Evolutionary conservation across 2,329 filamentous ascomycete genomes (phyloP).

Genomic region (Aspergillus clavatus): DNA sequence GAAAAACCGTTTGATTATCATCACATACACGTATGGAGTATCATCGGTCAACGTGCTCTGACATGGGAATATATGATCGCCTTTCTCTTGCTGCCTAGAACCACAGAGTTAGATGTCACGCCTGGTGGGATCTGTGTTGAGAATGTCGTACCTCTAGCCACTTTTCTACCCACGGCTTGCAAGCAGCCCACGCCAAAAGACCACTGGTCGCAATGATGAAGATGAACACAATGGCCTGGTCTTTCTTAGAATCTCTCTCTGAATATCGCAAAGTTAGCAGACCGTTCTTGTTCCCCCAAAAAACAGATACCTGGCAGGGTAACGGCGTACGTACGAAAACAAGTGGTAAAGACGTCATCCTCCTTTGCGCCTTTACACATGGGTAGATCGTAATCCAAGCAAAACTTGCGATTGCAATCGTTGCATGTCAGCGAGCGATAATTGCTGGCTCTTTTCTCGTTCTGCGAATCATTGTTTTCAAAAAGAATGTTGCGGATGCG

Average conservation of each 20-base stretch:
- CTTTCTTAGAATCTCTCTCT: constrained; percentile 64
- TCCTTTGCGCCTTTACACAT: constrained; percentile 59
- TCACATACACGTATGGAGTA: not conserved
- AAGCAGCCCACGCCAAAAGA: constrained; percentile 55
- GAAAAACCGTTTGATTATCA: constrained; percentile 1
- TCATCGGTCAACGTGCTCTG: constrained; percentile 25
- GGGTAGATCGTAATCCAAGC: constrained; percentile 57
- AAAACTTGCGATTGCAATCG: constrained; percentile 65
- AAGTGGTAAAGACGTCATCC: constrained; percentile 61
- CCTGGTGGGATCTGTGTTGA: constrained; percentile 3
- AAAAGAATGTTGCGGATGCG: constrained; percentile 13
- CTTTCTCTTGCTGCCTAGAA: constrained; percentile 45
- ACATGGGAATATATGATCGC: constrained; percentile 49
- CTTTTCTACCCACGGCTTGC: constrained; percentile 56
- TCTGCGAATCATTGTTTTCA: constrained; percentile 12
- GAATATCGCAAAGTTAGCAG: constrained; percentile 8
- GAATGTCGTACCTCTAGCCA: constrained; percentile 46
- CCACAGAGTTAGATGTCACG: constrained; percentile 1
- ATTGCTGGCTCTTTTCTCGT: constrained; percentile 28
- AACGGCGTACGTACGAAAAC: constrained; percentile 52
- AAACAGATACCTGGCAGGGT: not conserved
- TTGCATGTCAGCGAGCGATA: constrained; percentile 52
- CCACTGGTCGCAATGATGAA: constrained; percentile 62
- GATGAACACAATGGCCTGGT: constrained; percentile 60
- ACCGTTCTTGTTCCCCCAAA: not conserved